These are phyloP conservation scores for Biscutella auriculata DNA, from an alignment of 441 rosid species.

Conservation along the genomic window DNA sequence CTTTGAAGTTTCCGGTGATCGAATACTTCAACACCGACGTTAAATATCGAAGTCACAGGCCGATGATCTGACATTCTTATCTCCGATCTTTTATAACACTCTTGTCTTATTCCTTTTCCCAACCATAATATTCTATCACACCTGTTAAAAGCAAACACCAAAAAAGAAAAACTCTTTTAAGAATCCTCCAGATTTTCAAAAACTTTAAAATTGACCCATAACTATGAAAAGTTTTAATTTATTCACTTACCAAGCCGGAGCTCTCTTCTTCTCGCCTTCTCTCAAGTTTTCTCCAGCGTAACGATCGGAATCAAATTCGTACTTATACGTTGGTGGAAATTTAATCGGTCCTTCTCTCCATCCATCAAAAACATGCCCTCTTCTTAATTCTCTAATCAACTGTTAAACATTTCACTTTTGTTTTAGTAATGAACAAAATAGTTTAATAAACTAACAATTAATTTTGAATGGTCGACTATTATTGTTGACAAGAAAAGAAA, in stretches of 20 bases:
- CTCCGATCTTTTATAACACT: slow-evolving; percentile 57
- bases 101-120: slow-evolving; percentile 79
- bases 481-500: too few species aligned
- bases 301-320: slow-evolving; percentile 66
- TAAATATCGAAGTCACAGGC: slow-evolving; percentile 70
- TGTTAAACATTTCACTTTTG: slow-evolving; percentile 21
- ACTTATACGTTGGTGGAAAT: slow-evolving; percentile 93
- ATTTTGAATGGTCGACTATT: too few species aligned
- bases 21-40: slow-evolving; percentile 71
- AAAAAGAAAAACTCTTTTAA: background rate
- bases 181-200: background rate
- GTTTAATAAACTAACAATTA: too few species aligned
- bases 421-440: slow-evolving; percentile 1
- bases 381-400: slow-evolving; percentile 60
- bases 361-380: slow-evolving; percentile 84
- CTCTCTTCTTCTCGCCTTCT: slow-evolving; percentile 89
- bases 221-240: background rate
- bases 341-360: slow-evolving; percentile 84
- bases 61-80: slow-evolving; percentile 77
- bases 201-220: background rate
- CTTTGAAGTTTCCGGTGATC: slow-evolving; percentile 67
- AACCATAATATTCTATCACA: slow-evolving; percentile 90
- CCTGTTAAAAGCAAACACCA: slow-evolving; percentile 31
- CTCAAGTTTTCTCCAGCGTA: slow-evolving; percentile 63
- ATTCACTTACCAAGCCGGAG: slow-evolving; percentile 80